Percentiles rank a stretch among this genome's conserved stretches.
phyloP scores from a whole-genome alignment of 139 green algal species.

The Tetradesmus obliquus region DNA sequence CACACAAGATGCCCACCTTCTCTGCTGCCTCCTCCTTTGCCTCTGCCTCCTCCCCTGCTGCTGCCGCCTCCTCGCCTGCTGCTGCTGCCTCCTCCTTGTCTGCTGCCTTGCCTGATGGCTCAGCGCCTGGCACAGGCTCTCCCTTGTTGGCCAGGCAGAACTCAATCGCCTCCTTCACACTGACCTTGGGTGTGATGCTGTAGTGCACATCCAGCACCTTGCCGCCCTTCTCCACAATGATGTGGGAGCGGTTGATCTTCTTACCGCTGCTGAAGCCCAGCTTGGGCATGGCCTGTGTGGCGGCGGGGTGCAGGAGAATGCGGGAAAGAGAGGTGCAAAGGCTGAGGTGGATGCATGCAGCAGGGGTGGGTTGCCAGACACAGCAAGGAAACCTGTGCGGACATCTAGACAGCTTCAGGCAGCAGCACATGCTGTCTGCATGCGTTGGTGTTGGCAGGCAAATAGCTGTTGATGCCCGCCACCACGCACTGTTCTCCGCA shows the following conservation, averaged over 20 bases:
- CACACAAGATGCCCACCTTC: neutral
- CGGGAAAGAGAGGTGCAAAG: neutral
- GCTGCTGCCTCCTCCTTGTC: constrained; percentile 29
- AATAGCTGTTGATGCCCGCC: too few relatives aligned
- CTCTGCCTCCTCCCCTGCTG: neutral
- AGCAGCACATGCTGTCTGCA: neutral
- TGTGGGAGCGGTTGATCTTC: constrained; percentile 58
- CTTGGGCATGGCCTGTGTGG: constrained; percentile 32
- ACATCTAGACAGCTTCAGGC: neutral
- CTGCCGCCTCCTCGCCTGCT: constrained; percentile 8
- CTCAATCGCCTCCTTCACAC: constrained; percentile 39
- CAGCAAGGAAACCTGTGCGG: too few relatives aligned
- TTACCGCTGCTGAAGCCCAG: constrained; percentile 50
- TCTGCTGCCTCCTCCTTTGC: neutral
- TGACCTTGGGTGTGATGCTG: constrained; percentile 44
- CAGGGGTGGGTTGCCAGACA: neutral
- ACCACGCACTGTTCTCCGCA: too few relatives aligned
- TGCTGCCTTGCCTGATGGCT: neutral
- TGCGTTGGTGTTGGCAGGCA: too few relatives aligned
- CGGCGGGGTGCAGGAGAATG: neutral
- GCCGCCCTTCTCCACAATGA: constrained; percentile 55
- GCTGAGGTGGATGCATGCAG: neutral
- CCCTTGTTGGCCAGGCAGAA: constrained; percentile 44
- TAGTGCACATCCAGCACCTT: constrained; percentile 47
- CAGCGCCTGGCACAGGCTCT: neutral